Percentiles rank a stretch among this genome's conserved stretches.
Evolutionary conservation across 75 land plant species (phyloP).

Genomic region (Adiantum capillusveneris): DNA sequence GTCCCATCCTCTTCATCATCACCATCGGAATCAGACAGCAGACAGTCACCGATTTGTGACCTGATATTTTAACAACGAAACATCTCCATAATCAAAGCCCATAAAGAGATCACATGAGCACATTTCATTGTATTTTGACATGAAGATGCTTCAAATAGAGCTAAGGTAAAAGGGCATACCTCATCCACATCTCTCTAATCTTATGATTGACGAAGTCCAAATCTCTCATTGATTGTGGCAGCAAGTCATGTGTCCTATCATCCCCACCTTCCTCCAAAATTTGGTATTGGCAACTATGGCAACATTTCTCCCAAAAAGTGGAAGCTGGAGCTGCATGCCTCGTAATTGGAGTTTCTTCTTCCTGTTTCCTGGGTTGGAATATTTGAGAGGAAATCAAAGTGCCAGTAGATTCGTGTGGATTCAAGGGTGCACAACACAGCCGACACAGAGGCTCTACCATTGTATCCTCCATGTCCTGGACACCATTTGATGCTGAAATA

Average conservation of each 20-base stretch:
- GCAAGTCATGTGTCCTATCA: constrained; percentile 6
- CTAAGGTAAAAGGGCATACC: constrained; percentile 30
- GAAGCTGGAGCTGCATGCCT: constrained; percentile 6
- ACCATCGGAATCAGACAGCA: constrained; percentile 16
- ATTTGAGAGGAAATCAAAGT: too few species aligned
- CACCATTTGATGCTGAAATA: constrained; percentile 29
- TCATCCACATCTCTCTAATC: constrained; percentile 29
- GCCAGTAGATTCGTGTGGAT: constrained; percentile 21
- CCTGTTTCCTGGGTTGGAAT: constrained; percentile 1
- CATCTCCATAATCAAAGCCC: background rate
- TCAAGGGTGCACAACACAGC: constrained; percentile 67
- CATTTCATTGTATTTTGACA: background rate
- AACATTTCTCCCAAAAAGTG: constrained; percentile 26
- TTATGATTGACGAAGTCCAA: constrained; percentile 12
- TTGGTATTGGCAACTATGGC: constrained; percentile 74
- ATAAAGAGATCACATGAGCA: too few species aligned
- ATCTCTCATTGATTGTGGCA: constrained; percentile 44
- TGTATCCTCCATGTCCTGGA: constrained; percentile 17
- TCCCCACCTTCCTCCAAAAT: constrained; percentile 40
- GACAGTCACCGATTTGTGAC: constrained; percentile 24
- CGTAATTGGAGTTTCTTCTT: background rate
- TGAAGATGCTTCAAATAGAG: constrained; percentile 1
- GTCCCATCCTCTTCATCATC: background rate
- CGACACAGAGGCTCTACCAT: constrained; percentile 49
- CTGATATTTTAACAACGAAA: constrained; percentile 10